These are phyloP conservation scores for Leccinellum rugosiceps DNA, from an alignment of 768 basidiomycete species.

Conservation along the genomic window DNA sequence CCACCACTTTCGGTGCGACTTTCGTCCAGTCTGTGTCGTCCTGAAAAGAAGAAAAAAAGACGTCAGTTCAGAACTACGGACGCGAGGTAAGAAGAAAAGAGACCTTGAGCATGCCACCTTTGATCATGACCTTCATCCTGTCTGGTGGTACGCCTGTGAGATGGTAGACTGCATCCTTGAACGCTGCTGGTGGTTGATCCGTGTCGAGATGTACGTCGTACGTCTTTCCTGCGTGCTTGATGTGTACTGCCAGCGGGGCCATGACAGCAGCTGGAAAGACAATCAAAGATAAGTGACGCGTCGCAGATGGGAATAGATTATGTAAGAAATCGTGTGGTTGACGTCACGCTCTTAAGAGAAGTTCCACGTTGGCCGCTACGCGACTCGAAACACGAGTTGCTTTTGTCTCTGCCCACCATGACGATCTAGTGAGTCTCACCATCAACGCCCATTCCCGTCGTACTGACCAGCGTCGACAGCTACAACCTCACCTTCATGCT, in stretches of 20 bases:
- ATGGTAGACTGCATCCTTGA: constrained; percentile 82
- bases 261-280: constrained; percentile 35
- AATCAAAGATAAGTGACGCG: constrained; percentile 16
- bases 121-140: constrained; percentile 97
- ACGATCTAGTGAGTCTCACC: constrained; percentile 42
- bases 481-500: constrained; percentile 80
- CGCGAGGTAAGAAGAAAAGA: neutral
- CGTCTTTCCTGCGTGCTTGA: constrained; percentile 88
- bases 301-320: constrained; percentile 31
- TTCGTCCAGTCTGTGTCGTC: constrained; percentile 88
- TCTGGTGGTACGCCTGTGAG: constrained; percentile 85
- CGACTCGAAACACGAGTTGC: neutral
- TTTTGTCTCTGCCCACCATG: constrained; percentile 32
- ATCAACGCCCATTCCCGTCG: no score
- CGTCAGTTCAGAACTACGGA: neutral
- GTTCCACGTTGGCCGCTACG: constrained; percentile 22
- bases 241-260: constrained; percentile 69
- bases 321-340: constrained; percentile 19
- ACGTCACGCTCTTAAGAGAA: constrained; percentile 22
- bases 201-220: constrained; percentile 71
- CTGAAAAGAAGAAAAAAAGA: constrained; percentile 35
- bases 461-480: constrained; percentile 35
- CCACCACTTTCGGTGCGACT: constrained; percentile 75
- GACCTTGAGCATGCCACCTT: constrained; percentile 88
- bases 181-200: constrained; percentile 61